A percentile compares a stretch with the other conserved stretches of the same genome.
Conservation (phyloP, 371 early-diverging fungal genomes). For the Haplosporangium sp. region DNA sequence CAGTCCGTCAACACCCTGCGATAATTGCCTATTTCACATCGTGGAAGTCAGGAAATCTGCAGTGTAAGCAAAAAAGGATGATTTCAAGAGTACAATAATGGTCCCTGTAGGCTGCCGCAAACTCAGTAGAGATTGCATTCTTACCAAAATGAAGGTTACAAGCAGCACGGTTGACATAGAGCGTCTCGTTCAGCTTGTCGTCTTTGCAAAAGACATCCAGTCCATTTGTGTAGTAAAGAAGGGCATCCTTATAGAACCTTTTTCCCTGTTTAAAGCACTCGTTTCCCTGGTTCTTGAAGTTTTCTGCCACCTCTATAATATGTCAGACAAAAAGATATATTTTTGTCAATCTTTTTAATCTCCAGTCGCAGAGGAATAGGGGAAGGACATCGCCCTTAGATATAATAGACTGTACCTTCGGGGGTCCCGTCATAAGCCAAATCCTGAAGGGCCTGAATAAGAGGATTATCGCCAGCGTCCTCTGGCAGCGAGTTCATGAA, state of each 20-base stretch:
- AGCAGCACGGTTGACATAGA: constrained; percentile 92
- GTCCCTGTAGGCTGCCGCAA: too few relatives aligned
- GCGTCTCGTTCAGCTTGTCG: constrained; percentile 76
- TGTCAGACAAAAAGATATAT: not conserved
- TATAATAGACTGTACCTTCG: constrained; percentile 70
- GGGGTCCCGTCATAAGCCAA: constrained; percentile 95
- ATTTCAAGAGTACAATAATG: too few relatives aligned
- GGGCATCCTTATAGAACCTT: constrained; percentile 79
- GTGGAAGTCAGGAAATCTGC: not conserved
- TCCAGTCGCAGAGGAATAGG: not conserved
- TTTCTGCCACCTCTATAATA: constrained; percentile 85
- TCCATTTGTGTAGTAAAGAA: constrained; percentile 88
- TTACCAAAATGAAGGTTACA: constrained; percentile 89
- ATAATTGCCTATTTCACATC: constrained; percentile 71
- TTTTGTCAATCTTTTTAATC: not conserved
- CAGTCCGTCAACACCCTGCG: constrained; percentile 91
- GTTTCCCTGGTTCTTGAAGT: constrained; percentile 97
- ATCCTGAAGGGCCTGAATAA: constrained; percentile 87
- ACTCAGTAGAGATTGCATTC: not conserved
- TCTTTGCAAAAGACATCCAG: constrained; percentile 86
- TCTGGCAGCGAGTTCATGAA: constrained; percentile 89
- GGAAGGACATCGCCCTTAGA: not conserved
- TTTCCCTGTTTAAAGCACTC: constrained; percentile 85
- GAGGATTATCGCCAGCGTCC: constrained; percentile 80
- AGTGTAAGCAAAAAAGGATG: too few relatives aligned